Evolutionary conservation across 2,329 filamentous ascomycete genomes (phyloP).

Genomic region (Penicillium sp.): DNA sequence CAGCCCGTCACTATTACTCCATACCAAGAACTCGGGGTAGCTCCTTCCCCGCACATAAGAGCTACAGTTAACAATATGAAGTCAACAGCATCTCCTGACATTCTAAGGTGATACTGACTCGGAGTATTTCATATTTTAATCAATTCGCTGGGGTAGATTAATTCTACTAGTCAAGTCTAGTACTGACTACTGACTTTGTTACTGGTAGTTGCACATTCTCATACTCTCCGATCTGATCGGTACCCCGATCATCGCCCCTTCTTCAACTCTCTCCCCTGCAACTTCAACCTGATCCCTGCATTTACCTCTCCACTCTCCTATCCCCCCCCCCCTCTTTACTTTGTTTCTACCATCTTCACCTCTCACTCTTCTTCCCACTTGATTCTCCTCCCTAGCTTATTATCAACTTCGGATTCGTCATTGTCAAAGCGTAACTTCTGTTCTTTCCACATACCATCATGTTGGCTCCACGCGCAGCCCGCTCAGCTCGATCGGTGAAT

Average conservation of each 20-base stretch:
- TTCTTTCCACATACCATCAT: conserved; percentile 29
- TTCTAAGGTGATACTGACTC: not conserved
- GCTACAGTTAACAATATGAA: not conserved
- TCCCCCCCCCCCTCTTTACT: conserved; percentile 6
- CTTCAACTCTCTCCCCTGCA: conserved; percentile 4
- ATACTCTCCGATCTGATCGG: conserved; percentile 1
- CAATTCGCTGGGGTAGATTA: not conserved
- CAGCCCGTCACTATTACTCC: conserved; percentile 4
- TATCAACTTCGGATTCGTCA: not conserved
- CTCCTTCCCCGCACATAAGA: conserved; percentile 15
- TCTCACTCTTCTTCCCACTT: conserved; percentile 3
- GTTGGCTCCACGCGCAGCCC: conserved; percentile 50
- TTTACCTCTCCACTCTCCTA: not conserved
- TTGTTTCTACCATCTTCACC: conserved; percentile 1
- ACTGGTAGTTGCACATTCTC: not conserved
- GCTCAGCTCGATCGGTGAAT: conserved; percentile 47
- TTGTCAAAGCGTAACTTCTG: not conserved
- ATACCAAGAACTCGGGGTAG: conserved; percentile 1
- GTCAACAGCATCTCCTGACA: not conserved
- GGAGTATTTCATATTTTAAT: not conserved
- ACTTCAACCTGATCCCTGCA: not conserved
- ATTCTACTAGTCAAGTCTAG: not conserved
- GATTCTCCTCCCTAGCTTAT: conserved; percentile 10
- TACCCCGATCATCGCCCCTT: conserved; percentile 11
- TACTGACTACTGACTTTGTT: not conserved